These are phyloP conservation scores for Diaporthe sp. DNA, from an alignment of 2,329 filamentous ascomycete species.

Conservation along the genomic window DNA sequence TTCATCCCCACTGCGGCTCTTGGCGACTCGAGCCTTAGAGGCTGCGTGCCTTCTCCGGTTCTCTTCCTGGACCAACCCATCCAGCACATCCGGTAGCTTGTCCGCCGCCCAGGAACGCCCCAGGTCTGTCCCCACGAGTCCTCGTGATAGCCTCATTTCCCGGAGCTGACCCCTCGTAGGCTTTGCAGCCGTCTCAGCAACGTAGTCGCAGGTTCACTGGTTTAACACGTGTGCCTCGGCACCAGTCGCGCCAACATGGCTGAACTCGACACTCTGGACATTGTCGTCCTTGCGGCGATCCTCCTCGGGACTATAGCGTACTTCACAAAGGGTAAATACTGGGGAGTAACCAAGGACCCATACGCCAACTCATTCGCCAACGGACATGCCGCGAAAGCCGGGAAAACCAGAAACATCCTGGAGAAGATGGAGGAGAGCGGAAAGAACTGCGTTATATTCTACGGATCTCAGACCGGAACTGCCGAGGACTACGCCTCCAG, in stretches of 20 bases:
- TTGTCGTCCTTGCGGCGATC: slow-evolving; percentile 88
- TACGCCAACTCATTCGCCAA: slow-evolving; percentile 82
- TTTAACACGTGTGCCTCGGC: slow-evolving; percentile 23
- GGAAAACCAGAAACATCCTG: slow-evolving; percentile 90
- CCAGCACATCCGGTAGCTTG: not conserved
- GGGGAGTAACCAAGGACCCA: slow-evolving; percentile 89
- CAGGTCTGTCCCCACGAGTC: slow-evolving; percentile 9
- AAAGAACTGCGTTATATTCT: slow-evolving; percentile 99
- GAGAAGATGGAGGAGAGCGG: slow-evolving; percentile 95
- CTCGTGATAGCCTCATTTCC: not conserved
- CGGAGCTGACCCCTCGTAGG: not conserved
- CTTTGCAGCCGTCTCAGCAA: not conserved
- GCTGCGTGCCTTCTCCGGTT: slow-evolving; percentile 11
- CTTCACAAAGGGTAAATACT: slow-evolving; percentile 97
- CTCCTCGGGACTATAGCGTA: slow-evolving; percentile 91
- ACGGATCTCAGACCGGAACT: slow-evolving; percentile 97
- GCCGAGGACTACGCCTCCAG: slow-evolving; percentile 98
- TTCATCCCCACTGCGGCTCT: not conserved
- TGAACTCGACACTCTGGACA: slow-evolving; percentile 94
- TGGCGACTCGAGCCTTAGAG: not conserved
- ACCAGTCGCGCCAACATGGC: slow-evolving; percentile 74
- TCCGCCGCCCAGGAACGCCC: not conserved
- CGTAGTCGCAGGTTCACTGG: not conserved
- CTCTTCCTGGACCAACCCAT: not conserved
- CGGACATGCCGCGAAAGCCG: slow-evolving; percentile 78